Percentiles rank a stretch among this genome's conserved stretches.
Evolutionary conservation across 2,329 filamentous ascomycete genomes (phyloP).

Genomic region (Fusarium sp.): DNA sequence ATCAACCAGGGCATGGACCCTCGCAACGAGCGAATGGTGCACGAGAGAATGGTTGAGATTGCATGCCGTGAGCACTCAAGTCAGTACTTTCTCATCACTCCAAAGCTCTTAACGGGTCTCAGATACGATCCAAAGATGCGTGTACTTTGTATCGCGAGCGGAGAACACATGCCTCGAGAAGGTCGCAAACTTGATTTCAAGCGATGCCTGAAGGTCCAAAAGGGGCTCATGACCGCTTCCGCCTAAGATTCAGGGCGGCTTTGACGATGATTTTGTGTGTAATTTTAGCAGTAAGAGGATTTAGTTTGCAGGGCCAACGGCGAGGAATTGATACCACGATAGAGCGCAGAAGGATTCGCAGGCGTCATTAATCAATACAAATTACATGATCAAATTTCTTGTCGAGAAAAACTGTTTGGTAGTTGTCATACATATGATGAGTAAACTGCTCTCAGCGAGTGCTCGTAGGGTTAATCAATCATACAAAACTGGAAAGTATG

Average conservation of each 20-base stretch:
- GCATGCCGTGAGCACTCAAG: conserved; percentile 85
- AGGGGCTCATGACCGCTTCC: conserved; percentile 53
- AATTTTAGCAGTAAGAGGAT: not conserved
- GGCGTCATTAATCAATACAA: not conserved
- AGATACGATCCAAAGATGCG: conserved; percentile 92
- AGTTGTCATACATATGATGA: not conserved
- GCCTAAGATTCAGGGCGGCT: conserved; percentile 16
- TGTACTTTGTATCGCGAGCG: conserved; percentile 92
- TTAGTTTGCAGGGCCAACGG: conserved; percentile 6
- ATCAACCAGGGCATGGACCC: conserved; percentile 99
- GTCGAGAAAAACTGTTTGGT: not conserved
- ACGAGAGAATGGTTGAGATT: conserved; percentile 98
- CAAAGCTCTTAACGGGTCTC: conserved; percentile 88
- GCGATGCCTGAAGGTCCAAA: conserved; percentile 60
- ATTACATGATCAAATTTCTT: not conserved
- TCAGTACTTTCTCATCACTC: conserved; percentile 97
- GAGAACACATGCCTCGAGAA: conserved; percentile 75
- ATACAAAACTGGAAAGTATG: not conserved
- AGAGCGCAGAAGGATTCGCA: not conserved
- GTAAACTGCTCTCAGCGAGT: not conserved
- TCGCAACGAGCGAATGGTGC: conserved; percentile 97
- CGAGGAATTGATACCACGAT: conserved; percentile 28
- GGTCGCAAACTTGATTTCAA: conserved; percentile 64
- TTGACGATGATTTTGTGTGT: not conserved
- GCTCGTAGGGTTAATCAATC: not conserved